Evolutionary conservation across 2,329 filamentous ascomycete genomes (phyloP).

Genomic region (Xylaria polymorpha): DNA sequence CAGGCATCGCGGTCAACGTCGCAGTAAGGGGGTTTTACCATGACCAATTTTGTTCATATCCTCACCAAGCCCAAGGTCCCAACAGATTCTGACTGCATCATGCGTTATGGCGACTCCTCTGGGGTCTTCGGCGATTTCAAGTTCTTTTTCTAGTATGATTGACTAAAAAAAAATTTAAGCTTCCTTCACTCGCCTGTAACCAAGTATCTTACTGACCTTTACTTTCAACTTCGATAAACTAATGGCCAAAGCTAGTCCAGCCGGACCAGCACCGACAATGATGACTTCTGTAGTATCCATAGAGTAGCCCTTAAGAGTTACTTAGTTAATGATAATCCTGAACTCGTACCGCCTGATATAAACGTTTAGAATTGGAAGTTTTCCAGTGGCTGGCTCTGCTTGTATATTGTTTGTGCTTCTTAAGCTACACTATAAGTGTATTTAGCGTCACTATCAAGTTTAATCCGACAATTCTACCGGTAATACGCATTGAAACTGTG

Average conservation of each 20-base stretch:
- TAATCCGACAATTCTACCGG: neutral
- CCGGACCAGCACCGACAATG: constrained; percentile 45
- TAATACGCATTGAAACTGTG: neutral
- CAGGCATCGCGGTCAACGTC: neutral
- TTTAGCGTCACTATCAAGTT: neutral
- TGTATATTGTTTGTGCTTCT: neutral
- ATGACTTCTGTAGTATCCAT: constrained; percentile 46
- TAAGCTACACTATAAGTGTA: neutral
- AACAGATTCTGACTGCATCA: constrained; percentile 45
- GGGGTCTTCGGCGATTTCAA: constrained; percentile 43
- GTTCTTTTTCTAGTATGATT: constrained; percentile 43
- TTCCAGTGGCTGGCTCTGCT: neutral
- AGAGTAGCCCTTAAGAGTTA: neutral
- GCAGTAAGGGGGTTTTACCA: constrained; percentile 32
- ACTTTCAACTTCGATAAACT: constrained; percentile 42
- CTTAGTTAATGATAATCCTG: neutral
- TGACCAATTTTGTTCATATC: constrained; percentile 42
- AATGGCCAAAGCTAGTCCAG: constrained; percentile 43
- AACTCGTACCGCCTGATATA: neutral
- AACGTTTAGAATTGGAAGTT: neutral
- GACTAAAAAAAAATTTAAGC: constrained; percentile 33
- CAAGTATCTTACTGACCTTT: constrained; percentile 35
- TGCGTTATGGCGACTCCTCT: constrained; percentile 44
- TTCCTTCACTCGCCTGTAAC: neutral
- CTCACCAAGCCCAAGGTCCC: constrained; percentile 41